Base-by-base conservation (phyloP, 805 yeast genomes). In the Yarrowia sp. region DNA sequence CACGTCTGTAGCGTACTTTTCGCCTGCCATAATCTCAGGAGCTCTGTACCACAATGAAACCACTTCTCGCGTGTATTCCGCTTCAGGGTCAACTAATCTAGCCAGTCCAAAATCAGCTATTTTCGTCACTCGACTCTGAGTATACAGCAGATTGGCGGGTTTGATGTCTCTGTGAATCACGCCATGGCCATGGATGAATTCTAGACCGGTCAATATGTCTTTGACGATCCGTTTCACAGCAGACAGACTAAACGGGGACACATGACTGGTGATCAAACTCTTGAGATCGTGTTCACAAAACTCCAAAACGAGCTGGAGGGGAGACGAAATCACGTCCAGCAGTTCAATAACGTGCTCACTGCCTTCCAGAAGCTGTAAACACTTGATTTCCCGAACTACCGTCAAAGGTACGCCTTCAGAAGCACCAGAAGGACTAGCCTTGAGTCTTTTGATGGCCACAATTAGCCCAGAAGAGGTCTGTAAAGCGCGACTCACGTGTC, bases 81-180 rank as follows among this genome's bases (percentile, higher is more conserved):
- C 61, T 6, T 54, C 24, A 4, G 11, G 5, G 6, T 54, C 80
- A 4, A 84, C 80, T 69, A 86, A 89, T 0, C 98, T 90, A 0
- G 98, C 96, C 11, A 93, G 97, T 1, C 98, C 98, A 75, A 93
- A 93, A 74, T 93, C 99, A 1, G 97, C 98, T 56, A 93, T 81
- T 71, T 93, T 95, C 14, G 91, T 93, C 10, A 83, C 86, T 2
- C 96, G 92, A 12, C 80, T 76, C 1, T 82, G 81, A 19, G 90
- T 86, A 17, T 92, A 74, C 35, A 93, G 77, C 24, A 93, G 84
- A 73, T 93, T 93, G 0, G 97, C 98, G 1, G 98, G 96, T 73
- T 92, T 93, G 62, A 93, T 89, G 74, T 93, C 98, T 67, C 98
- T 78, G 73, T 93, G 99, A 46, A 93, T 92, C 70, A 78, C 87